Evolutionary conservation across 495 filamentous ascomycete species (phyloP).

Genomic region (Podospora bellae-mahoneyi): DNA sequence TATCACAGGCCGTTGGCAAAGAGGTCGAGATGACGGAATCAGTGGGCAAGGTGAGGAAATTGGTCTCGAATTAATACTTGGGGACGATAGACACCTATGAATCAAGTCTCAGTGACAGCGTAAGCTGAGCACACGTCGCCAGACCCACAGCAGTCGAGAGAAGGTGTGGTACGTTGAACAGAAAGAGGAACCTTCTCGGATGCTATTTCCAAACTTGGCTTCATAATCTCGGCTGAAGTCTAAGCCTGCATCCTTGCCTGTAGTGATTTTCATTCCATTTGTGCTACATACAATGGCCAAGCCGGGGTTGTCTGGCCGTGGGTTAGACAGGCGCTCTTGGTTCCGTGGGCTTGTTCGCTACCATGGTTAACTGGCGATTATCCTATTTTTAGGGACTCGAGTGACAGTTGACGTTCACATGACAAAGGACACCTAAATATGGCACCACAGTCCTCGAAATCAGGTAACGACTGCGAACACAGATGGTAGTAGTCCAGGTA

Average conservation of each 20-base stretch:
- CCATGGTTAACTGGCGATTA: not conserved
- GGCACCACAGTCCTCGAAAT: not conserved
- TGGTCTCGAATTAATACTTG: not conserved
- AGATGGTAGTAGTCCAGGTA: not conserved
- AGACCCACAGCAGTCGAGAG: not conserved
- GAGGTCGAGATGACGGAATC: slow-evolving; percentile 2
- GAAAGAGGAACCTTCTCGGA: not conserved
- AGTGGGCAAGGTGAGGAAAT: slow-evolving; percentile 1
- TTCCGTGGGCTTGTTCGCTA: not conserved
- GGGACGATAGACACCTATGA: not conserved
- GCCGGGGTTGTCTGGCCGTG: slow-evolving; percentile 17
- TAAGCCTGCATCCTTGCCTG: no score
- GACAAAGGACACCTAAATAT: not conserved
- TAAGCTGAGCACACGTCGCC: not conserved
- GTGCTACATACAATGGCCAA: slow-evolving; percentile 12
- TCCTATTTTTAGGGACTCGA: slow-evolving; percentile 19
- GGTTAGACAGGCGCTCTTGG: not conserved
- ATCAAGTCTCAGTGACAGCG: not conserved
- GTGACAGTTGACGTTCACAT: not conserved
- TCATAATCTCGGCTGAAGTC: slow-evolving; percentile 13
- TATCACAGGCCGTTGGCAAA: not conserved
- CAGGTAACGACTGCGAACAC: not conserved
- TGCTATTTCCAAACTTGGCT: not conserved
- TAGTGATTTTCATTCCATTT: not conserved
- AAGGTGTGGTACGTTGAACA: not conserved